Evolutionary conservation across 1,284 basidiomycete genomes (phyloP).

Genomic region (Thelephora terrestris): DNA sequence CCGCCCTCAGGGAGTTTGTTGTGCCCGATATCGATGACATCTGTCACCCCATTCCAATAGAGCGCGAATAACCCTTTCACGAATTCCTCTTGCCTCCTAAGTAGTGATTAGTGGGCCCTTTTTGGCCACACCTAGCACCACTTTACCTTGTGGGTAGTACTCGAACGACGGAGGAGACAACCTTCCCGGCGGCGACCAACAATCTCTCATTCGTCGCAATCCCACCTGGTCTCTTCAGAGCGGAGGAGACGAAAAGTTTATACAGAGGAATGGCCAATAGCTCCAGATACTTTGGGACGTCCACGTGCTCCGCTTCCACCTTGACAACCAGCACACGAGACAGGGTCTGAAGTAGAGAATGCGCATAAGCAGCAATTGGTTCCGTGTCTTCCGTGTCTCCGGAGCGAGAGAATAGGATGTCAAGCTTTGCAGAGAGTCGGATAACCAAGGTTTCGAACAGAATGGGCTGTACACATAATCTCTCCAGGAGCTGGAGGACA

Average conservation of each 20-base stretch:
- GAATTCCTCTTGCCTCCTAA: constrained; percentile 51
- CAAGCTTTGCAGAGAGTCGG: constrained; percentile 72
- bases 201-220: constrained; percentile 55
- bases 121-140: not conserved
- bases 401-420: constrained; percentile 43
- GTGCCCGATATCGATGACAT: constrained; percentile 43
- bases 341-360: constrained; percentile 70
- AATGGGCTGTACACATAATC: constrained; percentile 65
- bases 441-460: constrained; percentile 83
- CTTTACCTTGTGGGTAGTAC: constrained; percentile 50
- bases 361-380: constrained; percentile 66
- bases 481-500: constrained; percentile 62
- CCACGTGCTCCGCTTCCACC: constrained; percentile 47
- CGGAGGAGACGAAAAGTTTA: constrained; percentile 57
- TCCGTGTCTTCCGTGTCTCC: constrained; percentile 29
- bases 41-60: constrained; percentile 49
- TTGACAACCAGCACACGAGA: constrained; percentile 59
- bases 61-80: constrained; percentile 42
- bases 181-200: constrained; percentile 50
- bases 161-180: constrained; percentile 64
- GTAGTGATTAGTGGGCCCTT: not conserved
- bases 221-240: constrained; percentile 25
- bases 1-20: constrained; percentile 32
- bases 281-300: constrained; percentile 74
- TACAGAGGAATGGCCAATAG: constrained; percentile 63